A percentile compares a stretch with the other conserved stretches of the same genome.
phyloP scores from a whole-genome alignment of 306 rosid species.

The Herpetospermum pedunculosum region DNA sequence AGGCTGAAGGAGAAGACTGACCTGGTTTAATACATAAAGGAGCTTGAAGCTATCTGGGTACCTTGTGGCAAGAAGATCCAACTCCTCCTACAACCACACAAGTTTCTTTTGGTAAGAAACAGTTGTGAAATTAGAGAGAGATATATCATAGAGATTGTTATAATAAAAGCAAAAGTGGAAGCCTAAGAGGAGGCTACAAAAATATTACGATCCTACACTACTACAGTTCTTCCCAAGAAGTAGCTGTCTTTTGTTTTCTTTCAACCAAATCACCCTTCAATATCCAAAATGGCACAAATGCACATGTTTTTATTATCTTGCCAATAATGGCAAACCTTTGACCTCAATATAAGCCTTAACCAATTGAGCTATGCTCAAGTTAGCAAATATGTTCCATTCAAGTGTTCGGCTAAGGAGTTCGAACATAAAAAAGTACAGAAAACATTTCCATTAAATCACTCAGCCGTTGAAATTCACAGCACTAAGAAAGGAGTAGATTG shows the following conservation, averaged over 20 bases:
- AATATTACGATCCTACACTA: not conserved
- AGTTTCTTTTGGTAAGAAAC: not conserved
- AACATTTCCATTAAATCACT: not conserved
- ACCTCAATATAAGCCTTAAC: not conserved
- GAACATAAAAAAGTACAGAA: not conserved
- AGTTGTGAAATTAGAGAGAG: not conserved
- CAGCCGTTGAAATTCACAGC: not conserved
- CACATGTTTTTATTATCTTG: not conserved
- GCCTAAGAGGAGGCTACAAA: not conserved
- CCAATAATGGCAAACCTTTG: not conserved
- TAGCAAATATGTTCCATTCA: not conserved
- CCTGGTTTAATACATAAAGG: conserved; percentile 83
- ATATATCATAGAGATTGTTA: not conserved
- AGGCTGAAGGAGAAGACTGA: conserved; percentile 18
- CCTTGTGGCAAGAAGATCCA: conserved; percentile 57
- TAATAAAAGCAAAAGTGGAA: not conserved
- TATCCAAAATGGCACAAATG: not conserved
- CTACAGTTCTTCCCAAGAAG: not conserved
- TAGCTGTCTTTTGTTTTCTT: not conserved
- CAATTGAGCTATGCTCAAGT: not conserved
- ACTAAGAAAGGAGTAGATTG: not conserved
- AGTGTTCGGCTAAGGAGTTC: not conserved
- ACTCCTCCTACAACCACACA: conserved; percentile 56
- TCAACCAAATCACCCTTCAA: not conserved
- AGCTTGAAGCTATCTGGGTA: conserved; percentile 60